Conservation (phyloP, 768 basidiomycete genomes). For the Trametes coccinea region DNA sequence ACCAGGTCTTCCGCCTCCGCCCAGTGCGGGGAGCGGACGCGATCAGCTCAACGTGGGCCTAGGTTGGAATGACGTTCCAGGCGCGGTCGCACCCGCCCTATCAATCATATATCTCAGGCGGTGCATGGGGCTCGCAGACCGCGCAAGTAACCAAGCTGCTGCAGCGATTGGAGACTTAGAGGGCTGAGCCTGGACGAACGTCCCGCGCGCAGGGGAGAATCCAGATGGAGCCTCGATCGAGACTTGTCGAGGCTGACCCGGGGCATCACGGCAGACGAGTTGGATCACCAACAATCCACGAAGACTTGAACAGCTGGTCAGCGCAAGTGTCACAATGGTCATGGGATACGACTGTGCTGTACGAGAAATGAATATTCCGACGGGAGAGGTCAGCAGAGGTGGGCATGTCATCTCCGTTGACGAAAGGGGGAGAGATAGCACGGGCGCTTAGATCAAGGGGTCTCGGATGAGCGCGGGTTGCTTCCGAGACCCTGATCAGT, state of each 20-base stretch:
- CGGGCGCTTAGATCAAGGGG: neutral
- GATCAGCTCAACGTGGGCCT: neutral
- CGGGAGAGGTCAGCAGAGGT: neutral
- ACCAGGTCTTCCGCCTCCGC: slow-evolving; percentile 3
- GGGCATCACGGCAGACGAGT: neutral
- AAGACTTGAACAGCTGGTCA: neutral
- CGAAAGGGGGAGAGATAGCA: neutral
- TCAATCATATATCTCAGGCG: neutral
- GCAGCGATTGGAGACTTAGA: too few species aligned
- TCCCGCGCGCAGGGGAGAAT: neutral
- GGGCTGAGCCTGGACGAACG: too few species aligned
- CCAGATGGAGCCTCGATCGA: slow-evolving; percentile 2
- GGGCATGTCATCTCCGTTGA: neutral
- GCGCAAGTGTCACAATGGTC: neutral
- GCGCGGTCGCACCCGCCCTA: neutral
- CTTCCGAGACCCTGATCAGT: too few species aligned
- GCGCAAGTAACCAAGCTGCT: neutral
- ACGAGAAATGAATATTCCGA: neutral
- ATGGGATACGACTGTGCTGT: neutral
- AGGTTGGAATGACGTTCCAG: slow-evolving; percentile 4
- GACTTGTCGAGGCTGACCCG: slow-evolving; percentile 4
- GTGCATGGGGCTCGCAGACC: neutral
- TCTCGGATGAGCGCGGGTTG: neutral
- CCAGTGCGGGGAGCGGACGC: neutral
- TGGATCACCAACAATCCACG: neutral